Base-by-base conservation (phyloP, 2,329 filamentous ascomycete species). In the Ophiocordyceps australis region DNA sequence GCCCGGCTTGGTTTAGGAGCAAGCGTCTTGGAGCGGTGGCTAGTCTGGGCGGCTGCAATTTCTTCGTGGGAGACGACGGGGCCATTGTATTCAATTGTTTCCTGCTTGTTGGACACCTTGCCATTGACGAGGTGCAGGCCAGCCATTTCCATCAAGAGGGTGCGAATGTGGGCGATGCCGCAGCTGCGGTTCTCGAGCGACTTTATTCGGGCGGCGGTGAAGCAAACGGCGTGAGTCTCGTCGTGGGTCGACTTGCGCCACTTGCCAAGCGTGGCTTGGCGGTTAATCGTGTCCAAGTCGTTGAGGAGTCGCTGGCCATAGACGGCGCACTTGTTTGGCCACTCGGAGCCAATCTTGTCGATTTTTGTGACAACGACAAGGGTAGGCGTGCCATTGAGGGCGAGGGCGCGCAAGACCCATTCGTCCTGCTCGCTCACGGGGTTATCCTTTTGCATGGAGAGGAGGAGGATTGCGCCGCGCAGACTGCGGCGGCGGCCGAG, bases 291-390 rank as follows among this genome's bases (percentile, higher is more conserved):
- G 4, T 30, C 16, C 23, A 55, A 31, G 20, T 47, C 40, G 4
- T 25, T 22, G 12, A 41, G 40, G n/a, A 54, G 29, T 34, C 31
- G 4, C 26, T 30, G 1, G 45, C 45, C 20, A 49, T 33, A 2
- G n/a, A 27, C 22, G 5, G 28, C 28, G 30, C 49, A 53, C 13
- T 28, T 29, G 9, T 30, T 30, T 6, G 31, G 30, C 48, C 47
- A 52, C 2, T 25, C 35, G 9, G 37, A 38, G 17, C 39, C 44
- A 22, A 36, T 41, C 34, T 67, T 68, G 36, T 71, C 66, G 10
- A 58, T 61, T 43, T 69, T 69, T 9, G 66, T 71, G 25, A 72
- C 40, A 5, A 69, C 53, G 2, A 69, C 53, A 6, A 55, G 38
- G 2, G 61, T 64, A 26, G 49, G 48, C 17, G 59, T 49, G 8